A percentile compares a stretch with the other conserved stretches of the same genome.
Conservation (phyloP, 148 eudicot species). For the Tetragonia tetragonoides region DNA sequence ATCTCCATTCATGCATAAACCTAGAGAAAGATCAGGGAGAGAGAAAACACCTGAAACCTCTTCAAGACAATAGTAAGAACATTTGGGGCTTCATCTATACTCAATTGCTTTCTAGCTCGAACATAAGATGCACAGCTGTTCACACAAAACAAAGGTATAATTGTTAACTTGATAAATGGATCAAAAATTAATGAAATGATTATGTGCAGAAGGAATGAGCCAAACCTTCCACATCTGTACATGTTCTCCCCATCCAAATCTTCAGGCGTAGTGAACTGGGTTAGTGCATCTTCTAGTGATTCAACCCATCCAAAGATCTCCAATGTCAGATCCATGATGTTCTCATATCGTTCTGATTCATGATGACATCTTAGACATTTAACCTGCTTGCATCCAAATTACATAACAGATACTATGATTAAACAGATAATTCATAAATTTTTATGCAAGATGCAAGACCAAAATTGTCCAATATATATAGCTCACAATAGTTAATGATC, state of each 20-base stretch:
- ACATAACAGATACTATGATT: not conserved
- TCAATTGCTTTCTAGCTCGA: slow-evolving; percentile 80
- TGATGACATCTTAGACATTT: slow-evolving; percentile 80
- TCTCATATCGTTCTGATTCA: slow-evolving; percentile 78
- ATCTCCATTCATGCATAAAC: not conserved
- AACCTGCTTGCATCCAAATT: slow-evolving; percentile 46
- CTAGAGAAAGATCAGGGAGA: not conserved
- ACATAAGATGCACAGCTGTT: slow-evolving; percentile 82
- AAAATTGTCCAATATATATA: not conserved
- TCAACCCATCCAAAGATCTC: slow-evolving; percentile 94
- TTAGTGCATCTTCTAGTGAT: slow-evolving; percentile 84
- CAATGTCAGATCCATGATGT: slow-evolving; percentile 89
- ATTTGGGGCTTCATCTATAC: slow-evolving; percentile 90
- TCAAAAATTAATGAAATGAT: not conserved
- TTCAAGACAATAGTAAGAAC: slow-evolving; percentile 90
- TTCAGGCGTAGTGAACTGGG: slow-evolving; percentile 86
- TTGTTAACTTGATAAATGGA: slow-evolving; percentile 11
- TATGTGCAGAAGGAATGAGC: slow-evolving; percentile 7
- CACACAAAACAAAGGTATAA: slow-evolving; percentile 16
- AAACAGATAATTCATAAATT: not conserved
- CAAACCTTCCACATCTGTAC: slow-evolving; percentile 95
- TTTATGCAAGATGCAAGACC: not conserved
- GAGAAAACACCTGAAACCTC: slow-evolving; percentile 79
- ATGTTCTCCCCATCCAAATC: slow-evolving; percentile 96
- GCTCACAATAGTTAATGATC: not conserved